Conservation (phyloP, 495 filamentous ascomycete species). For the Penicillium maclennaniae region DNA sequence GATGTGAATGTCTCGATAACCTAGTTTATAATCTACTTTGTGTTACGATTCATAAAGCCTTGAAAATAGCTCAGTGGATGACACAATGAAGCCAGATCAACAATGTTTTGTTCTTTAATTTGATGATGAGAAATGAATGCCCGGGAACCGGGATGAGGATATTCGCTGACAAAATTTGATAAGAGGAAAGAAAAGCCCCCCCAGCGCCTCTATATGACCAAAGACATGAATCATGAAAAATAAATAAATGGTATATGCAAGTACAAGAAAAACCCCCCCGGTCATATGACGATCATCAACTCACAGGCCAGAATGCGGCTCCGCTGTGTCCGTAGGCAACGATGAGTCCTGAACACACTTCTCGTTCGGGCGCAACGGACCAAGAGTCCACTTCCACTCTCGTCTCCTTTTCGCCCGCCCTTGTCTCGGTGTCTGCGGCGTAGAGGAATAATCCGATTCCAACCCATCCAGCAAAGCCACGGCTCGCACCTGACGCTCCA, state of each 20-base stretch:
- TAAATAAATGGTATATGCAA: constrained; percentile 14
- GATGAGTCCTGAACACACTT: background rate
- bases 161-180: constrained; percentile 5
- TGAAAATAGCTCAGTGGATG: no score
- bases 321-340: background rate
- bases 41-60: background rate
- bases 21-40: background rate
- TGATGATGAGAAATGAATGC: background rate
- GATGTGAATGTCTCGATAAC: background rate
- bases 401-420: constrained; percentile 48
- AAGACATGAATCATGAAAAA: constrained; percentile 19
- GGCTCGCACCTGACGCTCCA: constrained; percentile 41
- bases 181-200: constrained; percentile 9
- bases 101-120: background rate
- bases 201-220: constrained; percentile 18
- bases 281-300: background rate
- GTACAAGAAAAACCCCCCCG: background rate
- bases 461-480: constrained; percentile 40
- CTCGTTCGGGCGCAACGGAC: constrained; percentile 26
- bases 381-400: constrained; percentile 58
- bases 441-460: constrained; percentile 27
- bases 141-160: constrained; percentile 5
- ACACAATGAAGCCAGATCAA: no score
- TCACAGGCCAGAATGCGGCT: background rate
- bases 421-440: constrained; percentile 48